Percentiles rank a stretch among this genome's conserved stretches.
phyloP scores from a whole-genome alignment of 192 early-diverging fungal genomes.

The Podila horticola region DNA sequence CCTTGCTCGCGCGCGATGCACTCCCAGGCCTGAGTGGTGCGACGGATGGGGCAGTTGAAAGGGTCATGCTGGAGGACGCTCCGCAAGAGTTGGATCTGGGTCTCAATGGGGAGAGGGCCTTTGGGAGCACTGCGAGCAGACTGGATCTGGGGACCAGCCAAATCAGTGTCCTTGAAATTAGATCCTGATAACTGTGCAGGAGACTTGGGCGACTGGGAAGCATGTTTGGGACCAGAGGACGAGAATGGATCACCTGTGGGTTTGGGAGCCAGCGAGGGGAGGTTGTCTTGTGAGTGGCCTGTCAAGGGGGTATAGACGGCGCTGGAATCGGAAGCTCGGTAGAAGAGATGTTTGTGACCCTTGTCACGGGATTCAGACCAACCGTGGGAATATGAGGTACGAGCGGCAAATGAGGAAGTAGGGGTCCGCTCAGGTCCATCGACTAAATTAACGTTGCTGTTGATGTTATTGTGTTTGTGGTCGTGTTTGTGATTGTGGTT shows the following conservation, averaged over 20 bases:
- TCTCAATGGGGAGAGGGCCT: slow-evolving; percentile 31
- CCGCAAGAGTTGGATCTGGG: slow-evolving; percentile 23
- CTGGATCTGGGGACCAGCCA: neutral
- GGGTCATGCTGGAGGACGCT: slow-evolving; percentile 43
- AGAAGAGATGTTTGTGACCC: neutral
- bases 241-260: too few species aligned
- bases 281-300: neutral
- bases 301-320: neutral
- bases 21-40: slow-evolving; percentile 47
- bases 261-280: too few species aligned
- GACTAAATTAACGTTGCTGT: slow-evolving; percentile 2
- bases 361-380: neutral
- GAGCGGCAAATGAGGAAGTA: neutral
- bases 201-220: neutral
- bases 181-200: neutral
- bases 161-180: neutral
- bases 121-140: slow-evolving; percentile 31
- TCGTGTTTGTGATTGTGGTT: neutral
- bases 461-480: neutral
- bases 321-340: neutral
- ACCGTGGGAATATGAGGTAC: neutral
- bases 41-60: slow-evolving; percentile 45
- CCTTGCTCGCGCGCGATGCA: slow-evolving; percentile 39
- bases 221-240: too few species aligned
- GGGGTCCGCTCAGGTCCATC: neutral